phyloP scores from a whole-genome alignment of 2,329 filamentous ascomycete species.

The Penicillium sp. region DNA sequence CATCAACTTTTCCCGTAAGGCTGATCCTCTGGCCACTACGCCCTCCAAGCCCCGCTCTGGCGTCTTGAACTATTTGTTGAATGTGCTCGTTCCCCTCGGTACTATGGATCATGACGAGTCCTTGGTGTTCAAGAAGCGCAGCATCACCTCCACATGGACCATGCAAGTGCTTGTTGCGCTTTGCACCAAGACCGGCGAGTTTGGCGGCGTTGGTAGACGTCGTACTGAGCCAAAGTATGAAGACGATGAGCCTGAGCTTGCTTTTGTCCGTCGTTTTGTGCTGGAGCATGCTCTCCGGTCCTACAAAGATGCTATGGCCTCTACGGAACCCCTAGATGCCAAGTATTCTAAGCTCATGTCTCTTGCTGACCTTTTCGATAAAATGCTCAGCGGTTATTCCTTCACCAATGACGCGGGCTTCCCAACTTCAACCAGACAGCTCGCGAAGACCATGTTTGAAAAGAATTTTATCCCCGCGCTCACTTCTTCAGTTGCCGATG shows the following conservation, averaged over 20 bases:
- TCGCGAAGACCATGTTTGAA: conserved; percentile 95
- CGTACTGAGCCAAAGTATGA: conserved; percentile 44
- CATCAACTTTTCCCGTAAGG: conserved; percentile 96
- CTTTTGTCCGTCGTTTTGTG: conserved; percentile 92
- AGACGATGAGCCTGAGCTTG: conserved; percentile 53
- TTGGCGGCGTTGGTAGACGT: conserved; percentile 57
- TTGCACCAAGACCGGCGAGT: conserved; percentile 83
- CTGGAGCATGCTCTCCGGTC: conserved; percentile 88
- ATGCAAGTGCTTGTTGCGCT: conserved; percentile 83
- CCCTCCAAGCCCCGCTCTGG: conserved; percentile 92
- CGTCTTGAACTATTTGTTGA: conserved; percentile 89
- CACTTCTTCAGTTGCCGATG: conserved; percentile 88
- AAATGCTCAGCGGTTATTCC: conserved; percentile 81
- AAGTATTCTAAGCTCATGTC: conserved; percentile 87
- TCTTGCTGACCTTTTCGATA: conserved; percentile 86
- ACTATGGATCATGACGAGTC: conserved; percentile 71
- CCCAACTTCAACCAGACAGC: conserved; percentile 69
- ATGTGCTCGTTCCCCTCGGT: conserved; percentile 67
- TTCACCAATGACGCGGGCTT: conserved; percentile 51
- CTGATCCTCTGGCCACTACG: conserved; percentile 76
- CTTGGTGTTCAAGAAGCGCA: conserved; percentile 76
- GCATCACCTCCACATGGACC: conserved; percentile 79
- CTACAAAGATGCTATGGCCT: conserved; percentile 81
- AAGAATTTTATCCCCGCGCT: conserved; percentile 90
- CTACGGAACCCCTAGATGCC: conserved; percentile 74